These are phyloP conservation scores for Aureobasidium sp. DNA, from an alignment of 2,329 filamentous ascomycete species.

Conservation along the genomic window DNA sequence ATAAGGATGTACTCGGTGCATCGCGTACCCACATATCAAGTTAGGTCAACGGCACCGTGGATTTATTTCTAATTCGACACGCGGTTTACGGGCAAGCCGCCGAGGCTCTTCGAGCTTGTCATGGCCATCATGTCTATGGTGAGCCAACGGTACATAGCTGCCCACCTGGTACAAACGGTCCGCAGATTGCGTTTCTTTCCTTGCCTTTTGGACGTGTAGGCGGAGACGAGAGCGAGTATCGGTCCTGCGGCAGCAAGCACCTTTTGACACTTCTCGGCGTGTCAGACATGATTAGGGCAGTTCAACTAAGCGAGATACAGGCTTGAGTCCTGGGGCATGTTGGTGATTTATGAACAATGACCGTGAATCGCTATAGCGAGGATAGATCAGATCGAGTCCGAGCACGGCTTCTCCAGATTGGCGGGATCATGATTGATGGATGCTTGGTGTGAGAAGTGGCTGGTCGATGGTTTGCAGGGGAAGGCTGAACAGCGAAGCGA, in stretches of 20 bases:
- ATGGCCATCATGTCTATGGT: neutral
- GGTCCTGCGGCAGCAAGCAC: neutral
- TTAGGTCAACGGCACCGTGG: conserved; percentile 2
- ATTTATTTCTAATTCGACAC: conserved; percentile 9
- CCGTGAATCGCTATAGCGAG: neutral
- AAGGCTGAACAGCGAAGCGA: neutral
- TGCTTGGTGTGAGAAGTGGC: neutral
- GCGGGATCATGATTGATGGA: neutral
- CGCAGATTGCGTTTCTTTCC: neutral
- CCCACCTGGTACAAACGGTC: neutral
- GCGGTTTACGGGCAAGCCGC: neutral
- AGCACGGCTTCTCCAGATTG: neutral
- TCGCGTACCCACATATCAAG: neutral
- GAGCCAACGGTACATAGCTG: neutral
- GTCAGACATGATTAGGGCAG: neutral
- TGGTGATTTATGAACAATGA: neutral
- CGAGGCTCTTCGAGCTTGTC: neutral
- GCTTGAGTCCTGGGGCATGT: neutral
- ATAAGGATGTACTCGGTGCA: neutral
- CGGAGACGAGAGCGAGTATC: neutral
- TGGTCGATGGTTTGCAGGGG: neutral
- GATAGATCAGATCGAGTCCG: neutral
- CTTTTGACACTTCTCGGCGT: neutral
- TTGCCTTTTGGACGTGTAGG: neutral
- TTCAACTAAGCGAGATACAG: neutral